phyloP scores from a whole-genome alignment of 2,329 filamentous ascomycete species.

The Onygenales sp. region DNA sequence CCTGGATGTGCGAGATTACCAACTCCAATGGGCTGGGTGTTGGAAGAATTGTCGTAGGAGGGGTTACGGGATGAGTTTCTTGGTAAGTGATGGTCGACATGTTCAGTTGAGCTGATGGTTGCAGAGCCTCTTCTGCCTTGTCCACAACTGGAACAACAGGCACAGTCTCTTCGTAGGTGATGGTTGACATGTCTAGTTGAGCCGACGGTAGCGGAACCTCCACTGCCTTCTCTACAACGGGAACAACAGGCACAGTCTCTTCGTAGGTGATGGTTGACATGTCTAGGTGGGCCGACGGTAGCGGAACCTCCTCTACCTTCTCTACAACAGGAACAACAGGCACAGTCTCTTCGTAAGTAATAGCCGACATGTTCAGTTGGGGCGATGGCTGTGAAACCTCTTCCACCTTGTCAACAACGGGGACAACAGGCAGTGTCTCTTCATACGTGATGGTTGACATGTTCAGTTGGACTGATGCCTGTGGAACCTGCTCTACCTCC shows the following conservation, averaged over 20 bases:
- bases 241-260: conserved; percentile 3
- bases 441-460: conserved; percentile 23
- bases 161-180: not conserved
- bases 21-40: conserved; percentile 9
- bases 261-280: conserved; percentile 1
- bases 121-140: not conserved
- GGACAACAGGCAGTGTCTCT: conserved; percentile 20
- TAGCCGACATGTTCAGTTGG: conserved; percentile 22
- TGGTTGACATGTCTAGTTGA: not conserved
- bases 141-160: not conserved
- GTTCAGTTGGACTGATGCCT: conserved; percentile 15
- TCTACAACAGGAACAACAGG: conserved; percentile 3
- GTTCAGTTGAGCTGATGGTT: conserved; percentile 11
- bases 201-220: not conserved
- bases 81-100: conserved; percentile 13
- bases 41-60: conserved; percentile 5
- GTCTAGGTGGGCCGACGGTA: not conserved
- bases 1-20: conserved; percentile 24
- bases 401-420: not conserved
- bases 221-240: not conserved
- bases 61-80: conserved; percentile 14
- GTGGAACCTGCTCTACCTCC: conserved; percentile 17
- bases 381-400: conserved; percentile 14
- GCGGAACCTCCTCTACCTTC: not conserved
- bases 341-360: conserved; percentile 1